Percentiles rank a stretch among this genome's conserved stretches.
These are phyloP conservation scores for Strobilomyces dryophilus DNA, from an alignment of 768 basidiomycete genomes.

Conservation along the genomic window DNA sequence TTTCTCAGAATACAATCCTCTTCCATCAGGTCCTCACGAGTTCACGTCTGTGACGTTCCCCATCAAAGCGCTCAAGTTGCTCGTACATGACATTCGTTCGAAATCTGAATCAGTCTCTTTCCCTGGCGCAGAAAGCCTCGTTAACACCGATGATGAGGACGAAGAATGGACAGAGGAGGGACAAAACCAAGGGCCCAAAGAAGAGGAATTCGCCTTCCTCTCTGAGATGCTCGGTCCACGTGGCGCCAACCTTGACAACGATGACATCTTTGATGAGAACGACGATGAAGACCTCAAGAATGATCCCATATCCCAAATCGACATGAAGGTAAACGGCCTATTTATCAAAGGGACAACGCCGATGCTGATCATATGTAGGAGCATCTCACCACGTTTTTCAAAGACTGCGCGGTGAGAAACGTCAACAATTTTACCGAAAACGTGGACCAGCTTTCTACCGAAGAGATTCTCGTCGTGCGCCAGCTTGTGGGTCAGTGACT, in stretches of 20 bases:
- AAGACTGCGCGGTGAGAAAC: conserved; percentile 61
- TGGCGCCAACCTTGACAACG: conserved; percentile 71
- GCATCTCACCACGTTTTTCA: conserved; percentile 67
- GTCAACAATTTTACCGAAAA: conserved; percentile 57
- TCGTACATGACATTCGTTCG: conserved; percentile 79
- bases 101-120: conserved; percentile 71
- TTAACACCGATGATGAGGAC: conserved; percentile 80
- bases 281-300: conserved; percentile 86
- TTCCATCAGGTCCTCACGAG: conserved; percentile 68
- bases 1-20: conserved; percentile 11
- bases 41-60: conserved; percentile 87
- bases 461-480: conserved; percentile 67
- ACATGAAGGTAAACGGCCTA: conserved; percentile 52
- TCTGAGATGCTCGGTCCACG: conserved; percentile 79
- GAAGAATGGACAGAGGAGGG: conserved; percentile 96
- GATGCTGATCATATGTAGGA: conserved; percentile 37
- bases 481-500: conserved; percentile 37
- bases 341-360: neutral
- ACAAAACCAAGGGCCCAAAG: conserved; percentile 53
- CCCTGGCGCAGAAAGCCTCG: conserved; percentile 52
- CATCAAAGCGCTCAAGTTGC: conserved; percentile 86
- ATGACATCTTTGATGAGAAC: conserved; percentile 65
- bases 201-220: conserved; percentile 79
- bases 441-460: conserved; percentile 62
- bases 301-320: conserved; percentile 84